Evolutionary conservation across 2,329 filamentous ascomycete genomes (phyloP).

Genomic region (Aspergillus sclerotialis): DNA sequence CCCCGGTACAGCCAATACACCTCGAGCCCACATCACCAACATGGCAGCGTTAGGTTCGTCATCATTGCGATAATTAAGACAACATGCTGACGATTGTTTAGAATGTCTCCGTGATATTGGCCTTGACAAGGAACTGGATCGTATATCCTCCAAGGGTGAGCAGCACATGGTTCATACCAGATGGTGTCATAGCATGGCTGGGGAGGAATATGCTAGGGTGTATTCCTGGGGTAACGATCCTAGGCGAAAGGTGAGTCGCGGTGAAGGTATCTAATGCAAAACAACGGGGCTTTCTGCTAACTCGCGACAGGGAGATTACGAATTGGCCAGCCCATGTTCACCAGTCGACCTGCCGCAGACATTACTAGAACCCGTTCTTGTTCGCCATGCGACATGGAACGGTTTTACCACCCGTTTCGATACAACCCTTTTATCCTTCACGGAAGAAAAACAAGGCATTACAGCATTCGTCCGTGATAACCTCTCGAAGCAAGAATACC

Average conservation of each 20-base stretch:
- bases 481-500: constrained; percentile 32
- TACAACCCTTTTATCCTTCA: constrained; percentile 33
- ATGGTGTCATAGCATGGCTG: constrained; percentile 49
- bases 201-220: constrained; percentile 45
- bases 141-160: constrained; percentile 29
- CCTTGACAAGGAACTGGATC: constrained; percentile 36
- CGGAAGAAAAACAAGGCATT: constrained; percentile 16
- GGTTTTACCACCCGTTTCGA: constrained; percentile 41
- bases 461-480: constrained; percentile 32
- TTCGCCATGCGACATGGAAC: constrained; percentile 32
- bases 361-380: constrained; percentile 42
- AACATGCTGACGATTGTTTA: constrained; percentile 5
- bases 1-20: constrained; percentile 48
- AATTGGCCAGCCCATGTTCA: constrained; percentile 36
- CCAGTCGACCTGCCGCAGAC: constrained; percentile 44
- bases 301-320: constrained; percentile 34
- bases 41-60: constrained; percentile 42
- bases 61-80: background rate
- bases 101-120: constrained; percentile 50
- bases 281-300: no score
- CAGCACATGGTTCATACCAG: constrained; percentile 44
- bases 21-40: constrained; percentile 56
- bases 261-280: background rate
- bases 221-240: constrained; percentile 49
- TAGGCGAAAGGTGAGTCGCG: constrained; percentile 28